phyloP scores from a whole-genome alignment of 1,284 basidiomycete genomes.

The Singerocomus rubriflavus region DNA sequence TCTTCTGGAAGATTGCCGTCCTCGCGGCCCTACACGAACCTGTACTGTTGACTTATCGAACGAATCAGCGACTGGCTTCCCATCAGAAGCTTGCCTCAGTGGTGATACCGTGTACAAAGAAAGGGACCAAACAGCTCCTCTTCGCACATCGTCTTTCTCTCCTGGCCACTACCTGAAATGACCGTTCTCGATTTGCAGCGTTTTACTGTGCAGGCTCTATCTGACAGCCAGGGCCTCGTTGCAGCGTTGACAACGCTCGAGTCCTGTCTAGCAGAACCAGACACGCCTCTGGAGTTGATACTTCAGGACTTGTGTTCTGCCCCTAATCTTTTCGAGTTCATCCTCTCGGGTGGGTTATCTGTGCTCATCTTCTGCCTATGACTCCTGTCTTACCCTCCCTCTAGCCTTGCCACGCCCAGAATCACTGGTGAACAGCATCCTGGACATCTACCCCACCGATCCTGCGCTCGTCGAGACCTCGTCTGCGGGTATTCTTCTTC shows the following conservation, averaged over 20 bases:
- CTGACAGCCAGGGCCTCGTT: constrained; percentile 13
- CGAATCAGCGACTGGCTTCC: constrained; percentile 1
- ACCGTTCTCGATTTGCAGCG: constrained; percentile 15
- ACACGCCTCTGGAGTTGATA: constrained; percentile 26
- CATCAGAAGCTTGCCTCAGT: constrained; percentile 3
- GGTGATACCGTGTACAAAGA: neutral
- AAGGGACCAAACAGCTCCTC: neutral
- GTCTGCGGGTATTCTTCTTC: constrained; percentile 14
- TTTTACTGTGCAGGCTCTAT: constrained; percentile 16
- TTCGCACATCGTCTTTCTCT: neutral
- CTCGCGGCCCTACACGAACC: neutral
- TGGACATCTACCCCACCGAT: constrained; percentile 23
- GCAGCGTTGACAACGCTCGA: constrained; percentile 20
- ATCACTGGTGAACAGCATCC: constrained; percentile 15
- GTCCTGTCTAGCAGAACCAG: constrained; percentile 30
- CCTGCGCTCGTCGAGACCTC: constrained; percentile 17
- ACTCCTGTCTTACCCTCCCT: neutral
- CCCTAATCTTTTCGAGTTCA: constrained; percentile 28
- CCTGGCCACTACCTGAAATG: constrained; percentile 1
- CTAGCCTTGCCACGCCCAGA: constrained; percentile 18
- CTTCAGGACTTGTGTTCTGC: constrained; percentile 29
- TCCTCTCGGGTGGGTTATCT: constrained; percentile 26
- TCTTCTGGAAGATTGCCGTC: too few species aligned
- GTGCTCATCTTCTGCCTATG: neutral
- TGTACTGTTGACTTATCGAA: constrained; percentile 3